phyloP scores from a whole-genome alignment of 306 rosid genomes.

The Prunus dulcis region DNA sequence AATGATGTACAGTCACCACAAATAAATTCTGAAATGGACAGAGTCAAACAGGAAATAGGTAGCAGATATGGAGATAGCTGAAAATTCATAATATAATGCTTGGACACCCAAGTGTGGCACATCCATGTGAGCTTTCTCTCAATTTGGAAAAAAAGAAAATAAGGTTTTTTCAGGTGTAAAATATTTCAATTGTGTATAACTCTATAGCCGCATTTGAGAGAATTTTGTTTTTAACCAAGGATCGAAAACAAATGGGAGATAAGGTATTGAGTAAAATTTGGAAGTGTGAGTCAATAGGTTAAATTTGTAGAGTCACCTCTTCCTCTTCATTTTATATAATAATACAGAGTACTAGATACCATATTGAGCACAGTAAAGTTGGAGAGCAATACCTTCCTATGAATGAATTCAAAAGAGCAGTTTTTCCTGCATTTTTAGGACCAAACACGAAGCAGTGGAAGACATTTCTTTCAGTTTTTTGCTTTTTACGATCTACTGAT shows the following conservation, averaged over 20 bases:
- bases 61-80: slow-evolving; percentile 3
- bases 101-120: not conserved
- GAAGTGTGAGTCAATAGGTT: not conserved
- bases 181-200: not conserved
- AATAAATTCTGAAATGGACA: not conserved
- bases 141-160: not conserved
- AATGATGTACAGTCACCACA: slow-evolving; percentile 21
- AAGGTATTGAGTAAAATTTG: not conserved
- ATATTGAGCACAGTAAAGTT: slow-evolving; percentile 14
- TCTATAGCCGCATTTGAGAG: not conserved
- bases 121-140: not conserved
- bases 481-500: slow-evolving; percentile 62
- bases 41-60: not conserved
- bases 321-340: not conserved
- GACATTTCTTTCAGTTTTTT: slow-evolving; percentile 72
- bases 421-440: slow-evolving; percentile 77
- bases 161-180: not conserved
- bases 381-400: slow-evolving; percentile 65
- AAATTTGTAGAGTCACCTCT: not conserved
- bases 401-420: slow-evolving; percentile 72
- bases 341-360: slow-evolving; percentile 2
- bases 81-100: not conserved
- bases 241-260: not conserved
- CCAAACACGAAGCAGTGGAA: slow-evolving; percentile 94
- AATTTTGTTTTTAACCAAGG: not conserved